Evolutionary conservation across 257 asterid genomes (phyloP), one percentile per base, ranked within the genome.

Genomic region (Gardenia jasminoides): DNA sequence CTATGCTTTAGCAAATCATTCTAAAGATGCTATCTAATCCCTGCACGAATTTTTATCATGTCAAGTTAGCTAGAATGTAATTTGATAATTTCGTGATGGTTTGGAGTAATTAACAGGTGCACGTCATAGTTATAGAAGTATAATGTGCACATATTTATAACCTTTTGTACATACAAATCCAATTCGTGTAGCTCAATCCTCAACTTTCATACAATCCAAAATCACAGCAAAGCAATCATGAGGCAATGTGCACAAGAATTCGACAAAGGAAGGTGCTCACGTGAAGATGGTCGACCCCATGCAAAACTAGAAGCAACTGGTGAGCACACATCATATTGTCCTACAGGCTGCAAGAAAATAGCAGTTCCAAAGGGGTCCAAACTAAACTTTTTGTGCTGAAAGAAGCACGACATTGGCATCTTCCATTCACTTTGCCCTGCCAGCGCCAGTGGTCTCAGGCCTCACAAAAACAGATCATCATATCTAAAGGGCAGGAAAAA

Each of bases 251-350:
- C 67, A 72, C 44, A n/a, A 62, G 44, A 16, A 48, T 68, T 79
- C 31, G 82, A 79, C 82, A 79, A 73, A 4, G 30, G 9, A 79
- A 64, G 69, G 78, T 73, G 82, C 78, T 72, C 73, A 79, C 68
- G 82, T 79, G 82, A 72, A 48, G 78, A 56, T 46, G 41, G 65
- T 61, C 78, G 74, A 72, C 78, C 78, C 78, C 78, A 61, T 56
- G 41, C 41, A 36, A 36, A 36, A 36, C 41, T 71, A 44, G 31
- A 15, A 19, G 52, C 76, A 54, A 36, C 76, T 24, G 8, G 26
- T 3, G 52, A 68, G 24, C 36, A 68, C 50, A 22, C 9, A 20
- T 0, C 7, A 69, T 7, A 69, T 69, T n/a, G 39, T 2, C 58
- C 39, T 46, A n/a, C 75, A 70, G 5, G 24, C 75, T 36, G 26